These are phyloP conservation scores for Metarhizium brunneum DNA, from an alignment of 2,329 filamentous ascomycete genomes.

Conservation along the genomic window DNA sequence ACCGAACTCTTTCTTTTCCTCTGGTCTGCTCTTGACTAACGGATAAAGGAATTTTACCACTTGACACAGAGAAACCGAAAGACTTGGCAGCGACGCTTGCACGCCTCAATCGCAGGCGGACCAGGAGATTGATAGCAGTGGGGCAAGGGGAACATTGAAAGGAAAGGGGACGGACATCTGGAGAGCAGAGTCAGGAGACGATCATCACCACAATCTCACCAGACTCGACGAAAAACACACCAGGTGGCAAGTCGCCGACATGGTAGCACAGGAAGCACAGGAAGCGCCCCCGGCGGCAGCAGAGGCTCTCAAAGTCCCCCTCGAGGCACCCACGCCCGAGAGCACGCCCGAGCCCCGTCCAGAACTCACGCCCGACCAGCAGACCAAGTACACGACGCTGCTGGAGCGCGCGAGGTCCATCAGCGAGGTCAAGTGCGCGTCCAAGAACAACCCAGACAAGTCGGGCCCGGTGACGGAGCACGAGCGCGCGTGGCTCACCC, in stretches of 20 bases:
- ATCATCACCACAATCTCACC: too few relatives aligned
- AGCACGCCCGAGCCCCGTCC: conserved; percentile 47
- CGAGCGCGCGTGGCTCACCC: conserved; percentile 84
- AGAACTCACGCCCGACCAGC: conserved; percentile 64
- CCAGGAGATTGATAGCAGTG: too few relatives aligned
- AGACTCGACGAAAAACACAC: background rate
- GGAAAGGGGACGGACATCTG: too few relatives aligned
- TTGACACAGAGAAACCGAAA: too few relatives aligned
- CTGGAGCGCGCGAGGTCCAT: conserved; percentile 62
- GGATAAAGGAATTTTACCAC: too few relatives aligned
- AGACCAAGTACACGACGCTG: conserved; percentile 71
- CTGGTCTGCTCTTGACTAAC: too few relatives aligned
- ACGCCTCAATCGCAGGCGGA: too few relatives aligned
- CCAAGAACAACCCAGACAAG: conserved; percentile 44
- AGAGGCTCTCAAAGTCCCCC: conserved; percentile 39
- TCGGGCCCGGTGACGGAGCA: conserved; percentile 61
- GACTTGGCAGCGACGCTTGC: too few relatives aligned
- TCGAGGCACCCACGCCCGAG: conserved; percentile 45
- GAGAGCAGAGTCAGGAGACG: too few relatives aligned
- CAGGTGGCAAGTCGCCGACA: background rate
- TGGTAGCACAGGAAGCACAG: background rate
- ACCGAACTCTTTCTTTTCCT: too few relatives aligned
- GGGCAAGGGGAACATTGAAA: too few relatives aligned
- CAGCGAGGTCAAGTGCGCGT: conserved; percentile 45
- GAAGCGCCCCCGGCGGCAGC: background rate